Percentiles rank a stretch among this genome's conserved stretches.
Conservation (phyloP, 169 alveolate genomes). For the Cryptosporidium xiaoi region DNA sequence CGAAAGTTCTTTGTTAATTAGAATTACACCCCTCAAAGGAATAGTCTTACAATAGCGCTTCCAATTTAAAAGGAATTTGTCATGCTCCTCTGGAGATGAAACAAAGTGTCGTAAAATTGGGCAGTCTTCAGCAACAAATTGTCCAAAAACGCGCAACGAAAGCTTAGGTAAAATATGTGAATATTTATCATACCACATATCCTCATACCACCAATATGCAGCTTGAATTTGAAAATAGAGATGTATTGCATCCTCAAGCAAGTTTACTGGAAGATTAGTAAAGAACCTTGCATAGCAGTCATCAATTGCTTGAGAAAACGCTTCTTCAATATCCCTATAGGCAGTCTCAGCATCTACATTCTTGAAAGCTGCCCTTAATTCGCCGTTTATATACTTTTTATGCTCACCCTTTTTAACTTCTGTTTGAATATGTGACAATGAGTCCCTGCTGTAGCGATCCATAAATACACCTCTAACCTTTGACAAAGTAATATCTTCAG, state of each 20-base stretch:
- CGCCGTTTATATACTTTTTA: slow-evolving; percentile 5
- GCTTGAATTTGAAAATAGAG: slow-evolving; percentile 90
- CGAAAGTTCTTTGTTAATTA: slow-evolving; percentile 83
- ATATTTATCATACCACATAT: slow-evolving; percentile 88
- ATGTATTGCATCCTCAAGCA: slow-evolving; percentile 87
- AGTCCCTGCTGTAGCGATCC: slow-evolving; percentile 39
- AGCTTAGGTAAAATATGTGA: slow-evolving; percentile 82
- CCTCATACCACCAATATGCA: slow-evolving; percentile 93
- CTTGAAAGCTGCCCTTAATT: not conserved
- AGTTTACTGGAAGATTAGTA: slow-evolving; percentile 88
- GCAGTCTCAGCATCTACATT: slow-evolving; percentile 52
- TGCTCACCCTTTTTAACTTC: not conserved
- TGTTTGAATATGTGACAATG: slow-evolving; percentile 14
- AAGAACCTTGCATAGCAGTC: slow-evolving; percentile 91
- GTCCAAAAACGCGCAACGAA: slow-evolving; percentile 83
- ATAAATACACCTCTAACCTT: slow-evolving; percentile 69
- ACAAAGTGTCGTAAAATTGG: slow-evolving; percentile 78
- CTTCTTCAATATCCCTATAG: slow-evolving; percentile 66
- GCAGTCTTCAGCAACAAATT: slow-evolving; percentile 86
- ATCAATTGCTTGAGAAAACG: slow-evolving; percentile 60
- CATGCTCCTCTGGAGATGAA: slow-evolving; percentile 82
- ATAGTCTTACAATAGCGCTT: slow-evolving; percentile 83
- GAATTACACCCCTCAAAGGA: slow-evolving; percentile 90
- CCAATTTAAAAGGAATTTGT: slow-evolving; percentile 82
- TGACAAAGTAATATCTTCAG: slow-evolving; percentile 61